Conservation (phyloP, 495 filamentous ascomycete genomes). For the Aspergillus homomorphus region DNA sequence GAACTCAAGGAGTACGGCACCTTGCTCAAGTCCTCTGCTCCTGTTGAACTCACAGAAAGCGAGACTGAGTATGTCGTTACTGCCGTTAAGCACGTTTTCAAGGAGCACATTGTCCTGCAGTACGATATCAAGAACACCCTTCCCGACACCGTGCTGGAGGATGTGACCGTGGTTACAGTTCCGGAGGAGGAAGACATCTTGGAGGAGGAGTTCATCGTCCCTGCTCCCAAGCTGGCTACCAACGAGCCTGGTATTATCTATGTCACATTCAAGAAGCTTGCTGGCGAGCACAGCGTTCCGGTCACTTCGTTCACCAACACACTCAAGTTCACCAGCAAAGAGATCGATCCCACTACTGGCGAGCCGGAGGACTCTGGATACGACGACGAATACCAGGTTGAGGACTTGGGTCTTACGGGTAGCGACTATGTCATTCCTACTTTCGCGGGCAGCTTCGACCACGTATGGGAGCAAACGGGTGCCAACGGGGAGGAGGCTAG, state of each 20-base stretch:
- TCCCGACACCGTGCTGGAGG: conserved; percentile 80
- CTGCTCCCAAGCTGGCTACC: conserved; percentile 72
- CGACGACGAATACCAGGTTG: conserved; percentile 96
- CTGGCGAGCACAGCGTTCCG: conserved; percentile 65
- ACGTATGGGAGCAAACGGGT: conserved; percentile 94
- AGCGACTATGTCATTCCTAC: conserved; percentile 92
- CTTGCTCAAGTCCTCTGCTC: conserved; percentile 81
- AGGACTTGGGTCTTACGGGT: conserved; percentile 86
- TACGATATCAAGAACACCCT: conserved; percentile 99
- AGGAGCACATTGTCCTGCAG: conserved; percentile 92
- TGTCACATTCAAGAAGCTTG: conserved; percentile 84
- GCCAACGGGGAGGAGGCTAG: conserved; percentile 83
- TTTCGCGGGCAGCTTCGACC: conserved; percentile 91
- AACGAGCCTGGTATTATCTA: conserved; percentile 90
- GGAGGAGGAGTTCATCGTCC: conserved; percentile 92
- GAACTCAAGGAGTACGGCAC: conserved; percentile 85
- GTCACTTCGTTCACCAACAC: conserved; percentile 83
- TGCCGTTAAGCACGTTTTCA: conserved; percentile 95
- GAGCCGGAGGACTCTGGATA: conserved; percentile 92
- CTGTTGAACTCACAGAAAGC: conserved; percentile 90
- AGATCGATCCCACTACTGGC: conserved; percentile 91
- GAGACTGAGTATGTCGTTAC: conserved; percentile 97
- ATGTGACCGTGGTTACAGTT: conserved; percentile 84
- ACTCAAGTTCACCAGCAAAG: conserved; percentile 95
- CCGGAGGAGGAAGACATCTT: conserved; percentile 75